Percentiles rank a stretch among this genome's conserved stretches.
These are phyloP conservation scores for Exutisphaerella laricina DNA, from an alignment of 2,329 filamentous ascomycete genomes.

Conservation along the genomic window DNA sequence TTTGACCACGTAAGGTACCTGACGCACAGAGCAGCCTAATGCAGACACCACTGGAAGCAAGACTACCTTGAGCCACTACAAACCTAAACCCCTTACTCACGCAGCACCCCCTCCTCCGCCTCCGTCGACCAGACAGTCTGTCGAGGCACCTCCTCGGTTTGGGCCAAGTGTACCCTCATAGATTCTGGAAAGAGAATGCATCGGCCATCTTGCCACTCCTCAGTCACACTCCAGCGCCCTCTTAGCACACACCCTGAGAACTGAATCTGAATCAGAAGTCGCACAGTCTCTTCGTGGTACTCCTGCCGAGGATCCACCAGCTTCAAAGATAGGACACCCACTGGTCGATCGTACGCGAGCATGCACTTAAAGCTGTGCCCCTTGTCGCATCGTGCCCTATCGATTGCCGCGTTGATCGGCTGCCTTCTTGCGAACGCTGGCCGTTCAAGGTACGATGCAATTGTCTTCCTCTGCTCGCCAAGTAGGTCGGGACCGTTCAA, in stretches of 20 bases:
- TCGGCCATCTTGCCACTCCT: neutral
- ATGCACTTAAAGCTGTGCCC: neutral
- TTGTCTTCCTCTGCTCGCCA: no score
- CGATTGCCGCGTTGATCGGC: neutral
- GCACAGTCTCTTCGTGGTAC: conserved; percentile 2
- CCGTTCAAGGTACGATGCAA: no score
- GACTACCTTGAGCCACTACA: neutral
- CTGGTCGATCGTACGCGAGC: neutral
- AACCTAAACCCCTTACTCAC: neutral
- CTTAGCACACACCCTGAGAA: neutral
- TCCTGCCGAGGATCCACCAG: neutral
- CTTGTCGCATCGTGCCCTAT: neutral
- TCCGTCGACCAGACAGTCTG: neutral
- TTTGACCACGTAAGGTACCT: neutral
- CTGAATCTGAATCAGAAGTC: neutral
- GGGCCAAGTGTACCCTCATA: neutral
- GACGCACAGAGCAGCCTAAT: neutral
- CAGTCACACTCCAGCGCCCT: neutral
- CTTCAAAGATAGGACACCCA: neutral
- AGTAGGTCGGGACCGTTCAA: no score
- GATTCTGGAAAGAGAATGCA: conserved; percentile 2
- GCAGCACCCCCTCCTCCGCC: no score
- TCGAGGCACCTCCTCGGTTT: no score
- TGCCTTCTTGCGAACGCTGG: no score
- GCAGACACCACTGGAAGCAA: neutral